Base-by-base conservation (phyloP, 2,329 filamentous ascomycete genomes). In the Diaporthe citriasiana region DNA sequence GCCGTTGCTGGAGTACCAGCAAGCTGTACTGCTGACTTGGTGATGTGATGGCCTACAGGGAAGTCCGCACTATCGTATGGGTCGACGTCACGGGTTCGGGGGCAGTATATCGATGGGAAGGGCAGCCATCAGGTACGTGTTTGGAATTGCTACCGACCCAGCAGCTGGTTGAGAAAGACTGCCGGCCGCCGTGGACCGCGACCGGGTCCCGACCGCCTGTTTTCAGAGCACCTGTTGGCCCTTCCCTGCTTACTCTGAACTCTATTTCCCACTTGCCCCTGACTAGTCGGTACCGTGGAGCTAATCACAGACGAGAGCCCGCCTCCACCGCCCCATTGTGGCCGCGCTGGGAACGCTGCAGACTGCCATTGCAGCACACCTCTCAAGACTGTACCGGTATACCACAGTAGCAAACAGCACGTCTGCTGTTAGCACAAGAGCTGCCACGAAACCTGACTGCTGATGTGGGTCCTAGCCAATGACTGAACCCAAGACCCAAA, bases 241-340 rank as follows among this genome's bases (percentile, higher is more conserved):
- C 59, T 63, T 47, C 59, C 59, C 59, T 63, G 40, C 59, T 63
- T 30, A 45, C 38, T 47, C 8, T 45, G 40, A 63, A 63, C 59
- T 63, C 59, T 63, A 63, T 63, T 63, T 63, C 59, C 40, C 59
- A 45, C 59, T 33, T 63, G 59, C 59, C 59, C 59, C 59, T 63
- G 59, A 63, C 59, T 63, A 63, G 59, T 63, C 59, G 33, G 30
- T 19, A 27, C 38, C 27, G 25, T 27, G 33, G 10, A 33, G 59
- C 25, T 63, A 47, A 63, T 63, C 40, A 63, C 38, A 63, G 38
- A 13, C 40, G 15, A 63, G 38, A 22, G 40, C 40, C 40, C 25
- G 40, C 57, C 40, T 45, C 38, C 57, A 63, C 57, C 17, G 38
- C 38, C 40, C 57, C 57, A 63, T 45, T 57, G 10, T 30, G 17